Percentiles rank a stretch among this genome's conserved stretches.
These are phyloP conservation scores for Dryas octopetala DNA, from an alignment of 306 rosid species.

Conservation along the genomic window DNA sequence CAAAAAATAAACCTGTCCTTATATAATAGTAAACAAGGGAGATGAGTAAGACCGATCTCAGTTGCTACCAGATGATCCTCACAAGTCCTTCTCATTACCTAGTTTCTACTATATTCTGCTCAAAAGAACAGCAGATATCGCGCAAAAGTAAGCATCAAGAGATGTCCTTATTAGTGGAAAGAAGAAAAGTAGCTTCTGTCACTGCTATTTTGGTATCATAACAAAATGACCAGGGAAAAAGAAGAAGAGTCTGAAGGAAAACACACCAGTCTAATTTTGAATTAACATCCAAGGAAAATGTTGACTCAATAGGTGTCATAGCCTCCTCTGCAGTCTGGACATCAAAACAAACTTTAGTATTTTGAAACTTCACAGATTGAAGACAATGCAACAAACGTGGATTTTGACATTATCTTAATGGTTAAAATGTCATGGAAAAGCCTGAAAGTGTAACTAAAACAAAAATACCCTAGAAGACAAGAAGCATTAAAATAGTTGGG, in stretches of 20 bases:
- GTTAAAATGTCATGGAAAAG: conserved; percentile 17
- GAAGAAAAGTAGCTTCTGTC: neutral
- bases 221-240: conserved; percentile 1
- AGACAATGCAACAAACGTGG: conserved; percentile 19
- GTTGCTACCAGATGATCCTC: neutral
- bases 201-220: neutral
- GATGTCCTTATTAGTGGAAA: conserved; percentile 4
- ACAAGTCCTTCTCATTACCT: neutral
- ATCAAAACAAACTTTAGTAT: conserved; percentile 22
- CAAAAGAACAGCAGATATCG: conserved; percentile 2
- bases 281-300: conserved; percentile 56
- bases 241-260: conserved; percentile 13
- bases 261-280: conserved; percentile 56
- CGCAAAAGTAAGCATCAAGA: neutral
- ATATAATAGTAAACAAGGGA: neutral
- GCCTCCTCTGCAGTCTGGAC: conserved; percentile 71
- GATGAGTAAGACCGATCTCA: conserved; percentile 8
- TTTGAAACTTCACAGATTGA: conserved; percentile 18
- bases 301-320: conserved; percentile 64
- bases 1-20: neutral
- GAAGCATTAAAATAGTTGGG: neutral
- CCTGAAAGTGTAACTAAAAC: conserved; percentile 18
- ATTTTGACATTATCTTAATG: conserved; percentile 1
- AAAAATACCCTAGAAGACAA: neutral
- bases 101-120: neutral